These are phyloP conservation scores for Cardamine occulta DNA, from an alignment of 345 rosid species.

Conservation along the genomic window DNA sequence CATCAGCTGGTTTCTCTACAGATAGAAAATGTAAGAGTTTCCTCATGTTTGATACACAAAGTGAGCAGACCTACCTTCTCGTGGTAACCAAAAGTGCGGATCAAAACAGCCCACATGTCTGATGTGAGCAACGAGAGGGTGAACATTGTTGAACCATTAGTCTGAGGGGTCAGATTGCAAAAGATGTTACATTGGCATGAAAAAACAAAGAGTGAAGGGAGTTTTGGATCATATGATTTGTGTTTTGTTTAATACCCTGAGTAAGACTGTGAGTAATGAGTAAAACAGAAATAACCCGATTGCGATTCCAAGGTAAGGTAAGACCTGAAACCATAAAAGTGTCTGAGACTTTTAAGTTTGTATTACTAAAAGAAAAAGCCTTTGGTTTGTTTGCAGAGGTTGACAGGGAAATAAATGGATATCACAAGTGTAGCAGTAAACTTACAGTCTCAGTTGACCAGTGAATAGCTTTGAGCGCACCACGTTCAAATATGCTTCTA, in stretches of 20 bases:
- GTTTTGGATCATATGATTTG: not conserved
- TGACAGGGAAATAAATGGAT: not conserved
- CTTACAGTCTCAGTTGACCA: conserved; percentile 89
- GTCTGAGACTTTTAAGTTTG: not conserved
- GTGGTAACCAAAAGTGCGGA: conserved; percentile 81
- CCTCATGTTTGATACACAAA: not conserved
- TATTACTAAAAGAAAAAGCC: not conserved
- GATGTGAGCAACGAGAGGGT: conserved; percentile 88
- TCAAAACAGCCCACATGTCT: conserved; percentile 94
- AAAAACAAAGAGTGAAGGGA: not conserved
- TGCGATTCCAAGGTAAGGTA: conserved; percentile 69
- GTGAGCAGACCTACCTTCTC: conserved; percentile 64
- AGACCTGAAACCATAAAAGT: conserved; percentile 58
- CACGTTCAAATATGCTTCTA: conserved; percentile 81
- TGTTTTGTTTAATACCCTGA: conserved; percentile 58
- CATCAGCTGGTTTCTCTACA: not conserved
- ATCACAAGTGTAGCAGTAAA: conserved; percentile 13
- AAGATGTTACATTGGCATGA: not conserved
- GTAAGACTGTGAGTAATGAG: conserved; percentile 78
- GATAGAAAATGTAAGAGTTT: not conserved
- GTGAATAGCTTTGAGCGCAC: conserved; percentile 69
- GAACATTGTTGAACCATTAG: conserved; percentile 86
- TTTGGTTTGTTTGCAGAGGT: not conserved
- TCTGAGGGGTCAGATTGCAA: conserved; percentile 45
- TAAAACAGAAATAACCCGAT: conserved; percentile 75